phyloP scores from a whole-genome alignment of 2,329 filamentous ascomycete species.

The Paramyrothecium roridum region DNA sequence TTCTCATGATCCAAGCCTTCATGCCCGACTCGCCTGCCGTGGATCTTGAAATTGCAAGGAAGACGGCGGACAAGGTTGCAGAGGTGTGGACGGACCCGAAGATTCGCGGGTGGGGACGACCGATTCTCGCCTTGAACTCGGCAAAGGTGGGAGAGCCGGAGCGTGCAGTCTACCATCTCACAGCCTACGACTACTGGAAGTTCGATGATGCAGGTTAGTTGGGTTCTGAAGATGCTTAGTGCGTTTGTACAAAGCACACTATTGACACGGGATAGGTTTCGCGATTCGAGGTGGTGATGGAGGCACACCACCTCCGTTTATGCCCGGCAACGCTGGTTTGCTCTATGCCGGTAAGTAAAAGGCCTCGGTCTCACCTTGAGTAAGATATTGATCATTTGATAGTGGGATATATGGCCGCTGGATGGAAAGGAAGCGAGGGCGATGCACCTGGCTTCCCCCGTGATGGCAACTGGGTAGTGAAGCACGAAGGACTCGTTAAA shows the following conservation, averaged over 20 bases:
- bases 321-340: slow-evolving; percentile 34
- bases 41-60: slow-evolving; percentile 27
- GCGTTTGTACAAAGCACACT: background rate
- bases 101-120: slow-evolving; percentile 44
- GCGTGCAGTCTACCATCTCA: slow-evolving; percentile 36
- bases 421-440: slow-evolving; percentile 16
- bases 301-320: slow-evolving; percentile 25
- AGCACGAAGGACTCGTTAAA: slow-evolving; percentile 28
- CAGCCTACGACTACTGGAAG: slow-evolving; percentile 36
- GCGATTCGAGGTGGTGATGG: slow-evolving; percentile 25
- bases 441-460: slow-evolving; percentile 32
- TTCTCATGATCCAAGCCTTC: slow-evolving; percentile 41
- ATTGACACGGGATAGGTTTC: slow-evolving; percentile 13
- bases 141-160: slow-evolving; percentile 37
- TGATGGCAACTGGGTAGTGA: slow-evolving; percentile 28
- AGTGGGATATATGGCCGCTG: slow-evolving; percentile 34
- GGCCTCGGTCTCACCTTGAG: accelerated
- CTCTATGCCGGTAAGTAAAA: slow-evolving; percentile 21
- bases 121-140: slow-evolving; percentile 43
- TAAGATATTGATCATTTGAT: background rate
- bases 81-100: slow-evolving; percentile 37
- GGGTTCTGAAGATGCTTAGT: accelerated
- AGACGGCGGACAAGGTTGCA: slow-evolving; percentile 35
- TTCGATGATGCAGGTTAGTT: slow-evolving; percentile 34
- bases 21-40: slow-evolving; percentile 35